Evolutionary conservation across 768 basidiomycete species (phyloP), one percentile per base, ranked within the genome.

Genomic region (Lactifluus subvellereus): DNA sequence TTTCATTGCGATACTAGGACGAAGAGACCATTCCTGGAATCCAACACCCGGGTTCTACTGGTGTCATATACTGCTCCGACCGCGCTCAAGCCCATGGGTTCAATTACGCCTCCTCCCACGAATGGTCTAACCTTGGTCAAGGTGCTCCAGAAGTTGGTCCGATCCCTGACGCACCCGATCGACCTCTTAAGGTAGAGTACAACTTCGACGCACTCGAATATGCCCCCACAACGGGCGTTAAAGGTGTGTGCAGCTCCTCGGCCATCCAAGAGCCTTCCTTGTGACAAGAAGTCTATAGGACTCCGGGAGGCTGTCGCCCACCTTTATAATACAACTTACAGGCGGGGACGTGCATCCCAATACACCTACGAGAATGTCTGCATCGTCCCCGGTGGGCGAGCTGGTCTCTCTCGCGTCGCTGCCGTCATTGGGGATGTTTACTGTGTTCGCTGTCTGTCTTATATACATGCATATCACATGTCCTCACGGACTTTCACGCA

Each of bases 31-130:
- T 95, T 4, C 93, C 92, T 20, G 92, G 91, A 54, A 90, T 91
- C 69, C 82, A 86, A 71, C 90, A 91, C 71, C 91, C 91, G 2
- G 83, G 84, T 38, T 75, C 75, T 68, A 81, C 80, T 0, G 77
- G 81, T 62, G 84, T 87, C 32, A 86, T 95, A 70, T 97, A 95
- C 72, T 94, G 93, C 74, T 92, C 90, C 1, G 91, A 94, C 71
- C 86, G 94, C 62, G 91, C 94, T n/a, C 91, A 93, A 78, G 93
- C 93, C 11, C 96, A 97, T 71, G 94, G 94, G 9, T 97, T 94
- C 78, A 86, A 77, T 66, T 89, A 91, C 68, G 82, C 88, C 62
- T 77, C 78, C 67, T 85, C 85, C 14, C 86, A 91, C 69, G 86
- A 87, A 66, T 94, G 92, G 91, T 82, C 89, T 6, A 92, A 93